Conservation (phyloP, 2,329 filamentous ascomycete genomes). For the Dactylellina haptotyla region DNA sequence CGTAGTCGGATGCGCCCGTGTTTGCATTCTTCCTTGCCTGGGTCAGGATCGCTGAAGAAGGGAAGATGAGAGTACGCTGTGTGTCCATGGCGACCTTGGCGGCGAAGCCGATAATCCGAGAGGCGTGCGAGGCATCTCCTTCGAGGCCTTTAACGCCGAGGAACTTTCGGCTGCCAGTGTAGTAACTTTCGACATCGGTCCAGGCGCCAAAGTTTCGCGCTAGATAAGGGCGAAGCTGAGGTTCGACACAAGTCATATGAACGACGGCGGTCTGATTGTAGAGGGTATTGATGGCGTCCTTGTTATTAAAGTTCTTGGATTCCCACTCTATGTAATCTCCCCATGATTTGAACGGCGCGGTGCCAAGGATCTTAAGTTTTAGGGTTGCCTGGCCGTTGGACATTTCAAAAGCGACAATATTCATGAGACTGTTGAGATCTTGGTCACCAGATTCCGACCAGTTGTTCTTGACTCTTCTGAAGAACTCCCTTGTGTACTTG, state of each 20-base stretch:
- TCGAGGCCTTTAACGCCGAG: slow-evolving; percentile 42
- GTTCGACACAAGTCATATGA: slow-evolving; percentile 48
- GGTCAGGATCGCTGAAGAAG: slow-evolving; percentile 37
- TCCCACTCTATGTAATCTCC: slow-evolving; percentile 43
- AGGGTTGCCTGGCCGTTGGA: slow-evolving; percentile 24
- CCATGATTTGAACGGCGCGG: slow-evolving; percentile 31
- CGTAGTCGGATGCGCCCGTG: slow-evolving; percentile 49
- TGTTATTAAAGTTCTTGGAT: slow-evolving; percentile 40
- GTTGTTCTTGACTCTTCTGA: slow-evolving; percentile 33
- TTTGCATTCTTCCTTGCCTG: slow-evolving; percentile 43
- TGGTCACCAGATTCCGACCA: slow-evolving; percentile 34
- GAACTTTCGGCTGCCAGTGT: slow-evolving; percentile 43
- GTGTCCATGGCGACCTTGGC: slow-evolving; percentile 49
- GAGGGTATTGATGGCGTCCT: slow-evolving; percentile 21
- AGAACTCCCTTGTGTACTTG: slow-evolving; percentile 36
- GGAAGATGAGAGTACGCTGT: slow-evolving; percentile 41
- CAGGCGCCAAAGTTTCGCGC: slow-evolving; percentile 48
- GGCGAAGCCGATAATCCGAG: slow-evolving; percentile 47
- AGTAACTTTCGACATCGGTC: slow-evolving; percentile 45
- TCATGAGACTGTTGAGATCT: slow-evolving; percentile 49
- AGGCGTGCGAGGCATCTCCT: slow-evolving; percentile 39
- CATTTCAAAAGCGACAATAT: slow-evolving; percentile 51
- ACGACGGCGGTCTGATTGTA: slow-evolving; percentile 29
- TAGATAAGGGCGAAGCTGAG: slow-evolving; percentile 33
- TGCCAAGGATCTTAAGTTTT: slow-evolving; percentile 21